Evolutionary conservation across 202 grass and related monocot genomes (phyloP).

Genomic region (Setaria viridis): DNA sequence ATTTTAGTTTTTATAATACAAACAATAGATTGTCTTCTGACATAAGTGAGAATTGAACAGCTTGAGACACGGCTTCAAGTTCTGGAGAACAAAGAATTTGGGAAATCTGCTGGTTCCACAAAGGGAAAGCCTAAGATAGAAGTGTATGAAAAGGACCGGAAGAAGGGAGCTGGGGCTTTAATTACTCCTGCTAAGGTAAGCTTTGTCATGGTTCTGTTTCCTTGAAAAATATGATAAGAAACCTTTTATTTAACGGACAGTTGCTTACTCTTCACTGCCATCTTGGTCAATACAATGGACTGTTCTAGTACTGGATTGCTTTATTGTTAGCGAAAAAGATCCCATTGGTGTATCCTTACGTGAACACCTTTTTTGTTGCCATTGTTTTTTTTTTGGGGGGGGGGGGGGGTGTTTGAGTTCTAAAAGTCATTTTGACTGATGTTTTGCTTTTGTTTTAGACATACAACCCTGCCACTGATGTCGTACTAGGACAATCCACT

Average conservation of each 20-base stretch:
- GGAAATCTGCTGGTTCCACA: constrained; percentile 65
- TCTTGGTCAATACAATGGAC: neutral
- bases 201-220: neutral
- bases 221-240: neutral
- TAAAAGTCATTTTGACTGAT: constrained; percentile 13
- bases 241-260: neutral
- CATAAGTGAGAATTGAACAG: constrained; percentile 28
- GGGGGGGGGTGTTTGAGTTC: too few relatives aligned
- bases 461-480: constrained; percentile 80
- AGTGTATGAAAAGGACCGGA: constrained; percentile 78
- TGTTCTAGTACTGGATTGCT: neutral
- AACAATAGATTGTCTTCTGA: too few relatives aligned
- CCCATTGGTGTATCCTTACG: neutral
- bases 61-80: constrained; percentile 70
- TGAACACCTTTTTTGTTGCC: neutral
- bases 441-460: constrained; percentile 48
- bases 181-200: constrained; percentile 78
- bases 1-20: too few relatives aligned
- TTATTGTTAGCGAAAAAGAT: neutral
- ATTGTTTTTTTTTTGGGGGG: too few relatives aligned
- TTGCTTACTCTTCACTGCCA: constrained; percentile 1
- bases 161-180: constrained; percentile 76
- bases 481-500: constrained; percentile 53
- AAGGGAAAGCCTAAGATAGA: constrained; percentile 91
- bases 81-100: constrained; percentile 73